Base-by-base conservation (phyloP, 2,329 filamentous ascomycete genomes). In the Rutstroemia sp. region DNA sequence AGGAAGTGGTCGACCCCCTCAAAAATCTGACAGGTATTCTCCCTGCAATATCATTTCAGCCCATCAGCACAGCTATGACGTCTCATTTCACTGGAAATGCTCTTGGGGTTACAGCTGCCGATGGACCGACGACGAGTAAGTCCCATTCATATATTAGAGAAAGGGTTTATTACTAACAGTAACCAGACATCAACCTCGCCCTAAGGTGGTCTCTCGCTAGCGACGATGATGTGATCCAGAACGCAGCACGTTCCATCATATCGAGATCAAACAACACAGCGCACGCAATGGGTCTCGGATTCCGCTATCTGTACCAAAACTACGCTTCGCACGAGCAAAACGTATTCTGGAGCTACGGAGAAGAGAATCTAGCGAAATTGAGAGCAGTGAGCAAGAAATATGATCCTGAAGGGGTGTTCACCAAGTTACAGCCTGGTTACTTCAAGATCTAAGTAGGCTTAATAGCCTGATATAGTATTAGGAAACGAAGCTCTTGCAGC, bases 71-170 rank as follows among this genome's bases (percentile, higher is more conserved):
- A 4, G 57, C 61, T 10, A 61, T 63, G 34, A 60, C 62, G 21
- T 42, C 48, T 16, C 46, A 65, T 5, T 60, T 63, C 58, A 14
- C 23, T n/a, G 63, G 63, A 2, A 66, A 66, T 57, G 53, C 51
- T 23, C 56, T 66, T 2, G 63, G 64, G 4, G n/a, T 65, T 18
- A 39, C 52, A 16, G 18, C 34, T 14, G 53, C 49, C 2, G 58
- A 61, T 55, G 60, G 58, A 16, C 60, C 60, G 12, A 56, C 59
- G 14, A 54, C 45, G 12, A 19, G 57, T 59, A 51, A n/a, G 53
- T 52, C 19, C 8, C 39, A 2, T 7, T 14, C n/a, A 18, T 30
- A 12, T 16, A 23, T 5, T 9, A 7, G 9, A 3, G 7, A 23
- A 25, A 19, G 19, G 5, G 10, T 23, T 12, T 5, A 27, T 21